Base-by-base conservation (phyloP, 2,329 filamentous ascomycete species). In the Fusarium tricinctum region DNA sequence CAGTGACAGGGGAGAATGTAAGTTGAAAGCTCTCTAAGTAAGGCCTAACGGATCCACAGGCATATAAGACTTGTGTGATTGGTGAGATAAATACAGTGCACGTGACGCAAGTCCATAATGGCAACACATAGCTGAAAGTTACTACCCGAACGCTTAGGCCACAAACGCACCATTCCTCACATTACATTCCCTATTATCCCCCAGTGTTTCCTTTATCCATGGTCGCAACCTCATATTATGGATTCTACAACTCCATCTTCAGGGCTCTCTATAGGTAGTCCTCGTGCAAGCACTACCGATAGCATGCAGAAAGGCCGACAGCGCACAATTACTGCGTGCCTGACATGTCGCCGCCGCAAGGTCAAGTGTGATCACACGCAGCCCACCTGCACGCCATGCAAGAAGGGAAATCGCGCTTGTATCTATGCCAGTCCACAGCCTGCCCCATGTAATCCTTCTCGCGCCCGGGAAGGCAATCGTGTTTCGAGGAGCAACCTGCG, bases 311-410 rank as follows among this genome's bases (percentile, higher is more conserved):
- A 22, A 26, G 35, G 17, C 2, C 22, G 51, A 12, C 47, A 48
- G 15, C 51, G 51, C 28, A 14, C 13, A 12, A 48, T 54, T 3
- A 48, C 51, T 7, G 51, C 51, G 7, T 54, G 51, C 23, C 30
- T 54, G n/a, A 54, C 51, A 1, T 54, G 51, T 8, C 51, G 43
- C 17, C 43, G 20, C 38, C 22, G 51, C 3, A 54, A 54, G 10
- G 51, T 54, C 23, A 54, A 54, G 43, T 54, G 51, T 30, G 51
- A 54, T 38, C 51, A 54, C 15, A 19, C 4, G n/a, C 51, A 48
- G 7, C 51, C 43, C 8, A 7, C 48, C 14, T 49, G 51, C 7
- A 48, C 51, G 5, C 43, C 51, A 26, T 54, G 51, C 48, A 54
- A 54, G 51, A 54, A 53, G 14, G 43, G 43, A 26, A 49, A 38